Evolutionary conservation across 2,329 filamentous ascomycete genomes (phyloP), one percentile per base, ranked within the genome.

Genomic region (Huntiella abstrusa): DNA sequence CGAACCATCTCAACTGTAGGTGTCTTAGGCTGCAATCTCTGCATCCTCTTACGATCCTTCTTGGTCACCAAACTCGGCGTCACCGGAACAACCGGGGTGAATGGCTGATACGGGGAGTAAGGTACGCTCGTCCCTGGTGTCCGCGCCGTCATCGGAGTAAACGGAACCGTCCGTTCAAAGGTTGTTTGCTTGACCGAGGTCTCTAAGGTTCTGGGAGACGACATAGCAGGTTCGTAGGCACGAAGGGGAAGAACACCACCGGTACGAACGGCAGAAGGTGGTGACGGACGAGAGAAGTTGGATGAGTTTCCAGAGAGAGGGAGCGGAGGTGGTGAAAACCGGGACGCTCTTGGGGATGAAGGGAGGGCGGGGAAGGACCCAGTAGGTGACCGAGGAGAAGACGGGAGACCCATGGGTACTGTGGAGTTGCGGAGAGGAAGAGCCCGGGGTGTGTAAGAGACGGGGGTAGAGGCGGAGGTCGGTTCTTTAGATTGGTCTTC

Each of bases 91-190:
- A 83, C 67, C 1, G 82, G 80, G 5, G 78, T 81, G 57, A 78
- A 83, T 0, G 83, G 83, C 64, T 87, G 83, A 54, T 87, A 88
- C 0, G 83, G 80, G 47, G 73, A 76, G 59, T 87, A 87, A 1
- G 82, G 82, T 16, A 77, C 71, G 1, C 74, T 68, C 16, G 66
- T 68, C 4, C 71, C 74, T 0, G 80, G 82, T 2, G 75, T 80
- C 40, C 70, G 71, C 17, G 74, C 65, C 1, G 70, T 73, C 0
- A 61, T 62, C 2, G 77, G 75, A 3, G 73, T 73, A 47, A 73
- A 55, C 1, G 71, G 70, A 0, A 60, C 63, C 16, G 61, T 64
- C 32, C 75, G 65, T 55, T 79, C 75, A 51, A 80, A 73, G 1
- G 77, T 71, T 0, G 76, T 80, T 57, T 78, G 74, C 62, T 77